Evolutionary conservation across 1,284 basidiomycete species (phyloP).

Genomic region (Acaromyces ingoldii): DNA sequence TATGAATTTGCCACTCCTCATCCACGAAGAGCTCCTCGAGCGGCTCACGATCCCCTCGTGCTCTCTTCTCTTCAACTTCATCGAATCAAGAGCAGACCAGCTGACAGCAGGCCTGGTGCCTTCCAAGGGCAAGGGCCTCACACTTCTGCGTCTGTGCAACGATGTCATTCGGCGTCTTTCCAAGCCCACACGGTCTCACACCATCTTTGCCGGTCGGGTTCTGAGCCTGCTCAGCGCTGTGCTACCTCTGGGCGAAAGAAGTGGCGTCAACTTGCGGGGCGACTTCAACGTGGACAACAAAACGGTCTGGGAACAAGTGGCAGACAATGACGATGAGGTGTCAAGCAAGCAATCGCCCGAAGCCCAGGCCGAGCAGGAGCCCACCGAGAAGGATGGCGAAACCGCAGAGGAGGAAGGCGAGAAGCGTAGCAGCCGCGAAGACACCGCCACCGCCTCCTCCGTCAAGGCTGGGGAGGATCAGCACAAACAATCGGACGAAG

Average conservation of each 20-base stretch:
- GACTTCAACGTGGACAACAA: constrained; percentile 65
- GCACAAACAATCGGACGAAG: constrained; percentile 24
- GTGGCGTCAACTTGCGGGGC: constrained; percentile 81
- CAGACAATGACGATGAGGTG: no score
- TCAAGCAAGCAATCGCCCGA: no score
- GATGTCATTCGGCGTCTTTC: constrained; percentile 77
- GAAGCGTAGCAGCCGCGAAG: not conserved
- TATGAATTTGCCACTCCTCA: constrained; percentile 20
- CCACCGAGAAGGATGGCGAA: constrained; percentile 16
- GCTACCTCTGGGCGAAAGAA: constrained; percentile 79
- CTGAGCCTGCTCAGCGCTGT: constrained; percentile 76
- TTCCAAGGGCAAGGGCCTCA: constrained; percentile 76
- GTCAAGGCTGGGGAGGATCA: constrained; percentile 17
- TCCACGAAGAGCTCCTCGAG: constrained; percentile 39
- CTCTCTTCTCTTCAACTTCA: constrained; percentile 33
- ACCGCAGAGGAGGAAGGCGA: constrained; percentile 9
- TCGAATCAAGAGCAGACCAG: constrained; percentile 26
- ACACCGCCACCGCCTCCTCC: constrained; percentile 5
- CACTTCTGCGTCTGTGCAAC: constrained; percentile 75
- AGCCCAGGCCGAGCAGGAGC: constrained; percentile 20
- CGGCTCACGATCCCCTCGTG: constrained; percentile 25
- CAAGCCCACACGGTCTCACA: constrained; percentile 69
- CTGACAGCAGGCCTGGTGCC: constrained; percentile 61
- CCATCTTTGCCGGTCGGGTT: constrained; percentile 80
- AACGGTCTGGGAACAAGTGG: constrained; percentile 26